Conservation (phyloP, 371 early-diverging fungal species). For the Mucor irregularis region DNA sequence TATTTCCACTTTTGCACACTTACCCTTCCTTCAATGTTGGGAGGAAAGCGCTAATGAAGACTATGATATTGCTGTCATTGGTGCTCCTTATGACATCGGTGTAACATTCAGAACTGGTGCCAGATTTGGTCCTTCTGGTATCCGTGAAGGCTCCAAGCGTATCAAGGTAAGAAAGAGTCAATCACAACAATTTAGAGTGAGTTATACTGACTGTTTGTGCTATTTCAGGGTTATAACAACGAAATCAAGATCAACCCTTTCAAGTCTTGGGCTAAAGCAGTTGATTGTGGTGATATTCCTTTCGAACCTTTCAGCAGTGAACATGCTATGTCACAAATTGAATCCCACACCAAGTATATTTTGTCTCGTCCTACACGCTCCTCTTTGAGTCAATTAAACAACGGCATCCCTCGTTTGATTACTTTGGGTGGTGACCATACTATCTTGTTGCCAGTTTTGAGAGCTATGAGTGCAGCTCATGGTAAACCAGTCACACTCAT, state of each 20-base stretch:
- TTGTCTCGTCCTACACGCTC: constrained; percentile 35
- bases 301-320: constrained; percentile 46
- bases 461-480: constrained; percentile 39
- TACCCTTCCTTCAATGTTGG: constrained; percentile 51
- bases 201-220: neutral
- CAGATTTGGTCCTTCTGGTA: constrained; percentile 51
- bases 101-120: constrained; percentile 53
- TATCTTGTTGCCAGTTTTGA: constrained; percentile 43
- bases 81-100: constrained; percentile 52
- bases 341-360: constrained; percentile 33
- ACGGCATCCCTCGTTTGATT: constrained; percentile 34
- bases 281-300: constrained; percentile 55
- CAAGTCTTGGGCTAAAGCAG: constrained; percentile 48
- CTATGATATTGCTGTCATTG: constrained; percentile 52
- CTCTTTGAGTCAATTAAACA: neutral
- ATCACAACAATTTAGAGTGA: neutral
- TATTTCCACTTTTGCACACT: constrained; percentile 52
- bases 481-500: constrained; percentile 45
- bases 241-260: constrained; percentile 43
- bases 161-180: constrained; percentile 36
- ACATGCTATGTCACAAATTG: constrained; percentile 49
- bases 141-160: constrained; percentile 48
- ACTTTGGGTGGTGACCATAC: constrained; percentile 53
- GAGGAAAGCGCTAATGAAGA: constrained; percentile 34
- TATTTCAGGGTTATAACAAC: constrained; percentile 37